These are phyloP conservation scores for Saccharomycopsis guyanensis DNA, from an alignment of 805 yeast genomes.

Conservation along the genomic window DNA sequence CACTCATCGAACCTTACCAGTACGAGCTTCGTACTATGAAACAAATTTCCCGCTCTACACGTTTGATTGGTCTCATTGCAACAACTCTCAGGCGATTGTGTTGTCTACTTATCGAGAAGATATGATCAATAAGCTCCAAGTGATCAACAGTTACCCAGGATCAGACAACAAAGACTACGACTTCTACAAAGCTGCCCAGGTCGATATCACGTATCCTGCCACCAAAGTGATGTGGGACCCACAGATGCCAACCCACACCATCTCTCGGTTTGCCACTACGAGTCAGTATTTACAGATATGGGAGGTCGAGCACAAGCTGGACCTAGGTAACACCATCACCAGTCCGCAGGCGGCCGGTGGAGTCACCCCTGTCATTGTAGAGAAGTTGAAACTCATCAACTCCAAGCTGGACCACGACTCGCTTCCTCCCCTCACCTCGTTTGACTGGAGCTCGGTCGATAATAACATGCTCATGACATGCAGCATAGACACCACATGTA, in stretches of 20 bases:
- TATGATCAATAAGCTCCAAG: constrained; percentile 6
- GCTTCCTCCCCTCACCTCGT: constrained; percentile 85
- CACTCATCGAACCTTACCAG: neutral
- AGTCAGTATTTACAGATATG: constrained; percentile 67
- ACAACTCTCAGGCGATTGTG: constrained; percentile 7
- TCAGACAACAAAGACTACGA: constrained; percentile 25
- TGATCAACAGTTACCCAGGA: neutral
- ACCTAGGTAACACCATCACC: neutral
- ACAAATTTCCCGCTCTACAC: constrained; percentile 12
- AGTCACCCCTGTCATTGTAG: constrained; percentile 27
- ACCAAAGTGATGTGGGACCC: constrained; percentile 75
- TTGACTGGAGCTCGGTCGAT: constrained; percentile 83
- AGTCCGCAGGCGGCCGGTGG: neutral
- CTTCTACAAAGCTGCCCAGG: constrained; percentile 43
- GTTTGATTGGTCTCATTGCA: constrained; percentile 15
- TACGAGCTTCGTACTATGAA: constrained; percentile 12
- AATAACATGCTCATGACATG: constrained; percentile 70
- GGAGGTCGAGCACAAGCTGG: constrained; percentile 25
- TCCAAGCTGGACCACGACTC: constrained; percentile 40
- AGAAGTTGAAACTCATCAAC: constrained; percentile 34
- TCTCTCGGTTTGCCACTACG: constrained; percentile 53
- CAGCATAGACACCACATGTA: constrained; percentile 93
- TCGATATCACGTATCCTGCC: constrained; percentile 55
- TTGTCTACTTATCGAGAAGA: constrained; percentile 17
- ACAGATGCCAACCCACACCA: constrained; percentile 24